A percentile compares a stretch with the other conserved stretches of the same genome.
These are phyloP conservation scores for Polytrichum formosum DNA, from an alignment of 225 moss, liverwort and hornwort species.

Conservation along the genomic window DNA sequence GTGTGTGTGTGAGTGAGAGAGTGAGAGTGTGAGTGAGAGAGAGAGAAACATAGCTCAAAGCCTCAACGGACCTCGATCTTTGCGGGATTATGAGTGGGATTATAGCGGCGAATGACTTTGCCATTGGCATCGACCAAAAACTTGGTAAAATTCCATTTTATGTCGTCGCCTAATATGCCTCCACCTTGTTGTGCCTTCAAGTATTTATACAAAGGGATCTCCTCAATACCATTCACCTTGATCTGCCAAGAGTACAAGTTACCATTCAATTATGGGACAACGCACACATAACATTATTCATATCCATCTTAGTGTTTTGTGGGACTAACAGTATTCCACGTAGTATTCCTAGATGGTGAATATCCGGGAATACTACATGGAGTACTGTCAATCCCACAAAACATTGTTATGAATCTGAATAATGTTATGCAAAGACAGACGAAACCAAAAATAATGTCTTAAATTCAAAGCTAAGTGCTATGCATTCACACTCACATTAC, in stretches of 20 bases:
- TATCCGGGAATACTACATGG: too few species aligned
- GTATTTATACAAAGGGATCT: constrained; percentile 78
- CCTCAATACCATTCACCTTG: constrained; percentile 76
- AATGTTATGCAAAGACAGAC: too few species aligned
- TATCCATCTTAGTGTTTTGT: too few species aligned
- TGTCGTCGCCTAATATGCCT: constrained; percentile 74
- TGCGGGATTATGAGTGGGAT: constrained; percentile 78
- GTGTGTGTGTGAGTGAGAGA: too few species aligned
- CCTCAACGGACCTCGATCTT: constrained; percentile 60
- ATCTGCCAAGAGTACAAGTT: constrained; percentile 30
- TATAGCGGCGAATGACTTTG: constrained; percentile 81
- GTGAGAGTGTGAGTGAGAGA: too few species aligned
- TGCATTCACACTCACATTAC: neutral
- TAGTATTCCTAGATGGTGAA: too few species aligned
- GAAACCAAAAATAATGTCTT: too few species aligned
- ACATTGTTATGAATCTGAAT: too few species aligned
- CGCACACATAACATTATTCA: too few species aligned
- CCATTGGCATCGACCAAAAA: constrained; percentile 85
- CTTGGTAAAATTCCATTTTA: constrained; percentile 97
- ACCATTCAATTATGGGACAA: neutral
- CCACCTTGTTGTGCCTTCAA: constrained; percentile 86
- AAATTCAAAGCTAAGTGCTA: neutral
- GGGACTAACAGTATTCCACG: too few species aligned
- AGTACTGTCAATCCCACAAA: too few species aligned
- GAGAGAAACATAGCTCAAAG: too few species aligned